Evolutionary conservation across 106 monocot species (phyloP), one percentile per base, ranked within the genome.

Genomic region (Agapanthus africanus): DNA sequence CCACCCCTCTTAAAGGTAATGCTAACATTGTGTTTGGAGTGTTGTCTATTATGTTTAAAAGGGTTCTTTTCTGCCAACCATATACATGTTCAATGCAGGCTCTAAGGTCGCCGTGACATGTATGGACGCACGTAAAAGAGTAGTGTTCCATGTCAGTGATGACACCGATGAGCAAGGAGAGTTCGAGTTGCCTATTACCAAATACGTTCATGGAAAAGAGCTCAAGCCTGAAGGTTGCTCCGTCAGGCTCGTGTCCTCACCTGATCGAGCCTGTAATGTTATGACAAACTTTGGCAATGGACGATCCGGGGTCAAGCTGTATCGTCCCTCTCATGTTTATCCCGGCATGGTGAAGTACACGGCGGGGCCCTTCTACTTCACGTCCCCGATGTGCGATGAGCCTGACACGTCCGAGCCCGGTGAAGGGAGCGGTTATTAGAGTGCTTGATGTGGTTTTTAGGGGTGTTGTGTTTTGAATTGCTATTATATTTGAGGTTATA

Each of bases 271-370:
- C 21, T 94, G 93, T 74, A 57, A 49, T 56, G 71, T 87, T 21
- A 50, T 71, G 67, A 94, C 93, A 49, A 47, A 90, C 82, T 90
- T 85, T 79, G 79, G 74, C 11, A 68, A 74, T 37, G 93, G 90
- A 6, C 59, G 38, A 66, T 36, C 51, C 14, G 93, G 93, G 1
- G 80, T 85, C 11, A 63, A 38, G 7, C 87, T 85, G 5, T 15
- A 0, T 19, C 37, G 74, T 33, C 93, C 87, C 0, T 77, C 84
- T 19, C 60, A 70, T 31, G 73, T 80, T 36, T 84, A 77, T 67
- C 87, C 78, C 6, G 82, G 78, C 32, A n/a, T 77, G 15, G 34
- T 94, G 18, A 75, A 77, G 63, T 94, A 84, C 82, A 79, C 75
- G 1, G 61, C 80, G 2, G 87, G 82, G 4, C 84, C 90, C 1